These are phyloP conservation scores for Penium margaritaceum DNA, from an alignment of 139 green algal genomes.

Conservation along the genomic window DNA sequence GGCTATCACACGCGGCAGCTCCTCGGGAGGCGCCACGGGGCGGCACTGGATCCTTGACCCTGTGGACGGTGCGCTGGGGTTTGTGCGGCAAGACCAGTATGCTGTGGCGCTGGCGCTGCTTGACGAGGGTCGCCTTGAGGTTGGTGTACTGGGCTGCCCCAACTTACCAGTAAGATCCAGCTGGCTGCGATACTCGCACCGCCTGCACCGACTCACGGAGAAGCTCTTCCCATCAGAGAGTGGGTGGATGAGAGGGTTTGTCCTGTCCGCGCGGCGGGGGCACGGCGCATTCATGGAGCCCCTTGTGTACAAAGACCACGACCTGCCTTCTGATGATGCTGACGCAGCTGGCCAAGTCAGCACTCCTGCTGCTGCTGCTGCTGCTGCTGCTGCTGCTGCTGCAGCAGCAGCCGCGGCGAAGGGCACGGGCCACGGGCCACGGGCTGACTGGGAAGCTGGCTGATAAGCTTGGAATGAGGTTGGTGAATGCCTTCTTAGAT, in stretches of 20 bases:
- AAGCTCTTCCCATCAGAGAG: conserved; percentile 25
- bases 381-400: no score
- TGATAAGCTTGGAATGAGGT: no score
- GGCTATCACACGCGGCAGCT: conserved; percentile 43
- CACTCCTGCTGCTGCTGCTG: no score
- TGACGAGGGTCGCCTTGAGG: conserved; percentile 45
- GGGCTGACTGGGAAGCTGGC: no score
- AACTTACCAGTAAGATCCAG: conserved; percentile 47
- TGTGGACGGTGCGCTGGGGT: conserved; percentile 55
- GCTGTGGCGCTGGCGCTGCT: conserved; percentile 50
- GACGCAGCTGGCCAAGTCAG: no score
- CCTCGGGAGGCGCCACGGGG: conserved; percentile 38
- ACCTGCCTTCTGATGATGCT: no score
- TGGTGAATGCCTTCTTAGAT: no score
- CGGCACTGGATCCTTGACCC: conserved; percentile 53
- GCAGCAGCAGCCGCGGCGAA: no score
- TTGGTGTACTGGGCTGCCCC: conserved; percentile 53
- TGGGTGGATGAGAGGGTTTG: neutral
- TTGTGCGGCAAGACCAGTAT: conserved; percentile 53
- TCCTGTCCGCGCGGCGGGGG: neutral
- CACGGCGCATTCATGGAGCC: conserved; percentile 36
- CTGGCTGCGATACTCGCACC: conserved; percentile 35
- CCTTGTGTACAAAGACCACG: conserved; percentile 24
- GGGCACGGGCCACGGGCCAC: no score
- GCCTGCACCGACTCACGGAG: conserved; percentile 32